A percentile compares a stretch with the other conserved stretches of the same genome.
These are phyloP conservation scores for Fusarium dimerum DNA, from an alignment of 2,329 filamentous ascomycete species.

Conservation along the genomic window DNA sequence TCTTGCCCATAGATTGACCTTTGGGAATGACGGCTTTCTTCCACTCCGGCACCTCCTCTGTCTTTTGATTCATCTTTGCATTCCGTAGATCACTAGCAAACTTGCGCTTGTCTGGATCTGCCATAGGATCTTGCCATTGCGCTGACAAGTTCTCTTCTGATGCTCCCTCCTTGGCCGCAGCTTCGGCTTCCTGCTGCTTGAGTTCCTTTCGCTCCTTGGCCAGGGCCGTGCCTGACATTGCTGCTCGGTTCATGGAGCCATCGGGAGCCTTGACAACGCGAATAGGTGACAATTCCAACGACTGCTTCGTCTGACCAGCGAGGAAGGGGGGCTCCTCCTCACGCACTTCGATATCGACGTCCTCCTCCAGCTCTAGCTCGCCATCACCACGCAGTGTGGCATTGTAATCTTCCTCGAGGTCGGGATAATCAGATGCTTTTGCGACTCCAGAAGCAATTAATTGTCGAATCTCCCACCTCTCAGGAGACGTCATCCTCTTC, in stretches of 20 bases:
- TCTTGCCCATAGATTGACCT: slow-evolving; percentile 79
- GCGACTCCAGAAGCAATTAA: slow-evolving; percentile 93
- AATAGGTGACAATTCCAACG: slow-evolving; percentile 90
- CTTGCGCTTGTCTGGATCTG: slow-evolving; percentile 76
- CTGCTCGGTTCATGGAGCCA: slow-evolving; percentile 94
- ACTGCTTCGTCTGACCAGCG: slow-evolving; percentile 94
- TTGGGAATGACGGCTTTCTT: slow-evolving; percentile 80
- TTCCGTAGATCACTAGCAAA: slow-evolving; percentile 87
- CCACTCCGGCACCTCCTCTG: slow-evolving; percentile 85
- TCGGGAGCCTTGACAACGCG: slow-evolving; percentile 96
- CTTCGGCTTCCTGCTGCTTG: slow-evolving; percentile 84
- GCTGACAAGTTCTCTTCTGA: slow-evolving; percentile 80
- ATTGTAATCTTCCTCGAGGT: slow-evolving; percentile 92
- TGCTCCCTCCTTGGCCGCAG: slow-evolving; percentile 65
- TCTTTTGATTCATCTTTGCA: slow-evolving; percentile 59
- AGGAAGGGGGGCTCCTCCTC: slow-evolving; percentile 97
- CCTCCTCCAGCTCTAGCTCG: slow-evolving; percentile 89
- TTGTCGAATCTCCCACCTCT: slow-evolving; percentile 96
- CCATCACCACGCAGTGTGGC: slow-evolving; percentile 83
- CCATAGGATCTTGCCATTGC: slow-evolving; percentile 98
- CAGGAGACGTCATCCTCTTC: slow-evolving; percentile 94
- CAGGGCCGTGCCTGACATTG: slow-evolving; percentile 86
- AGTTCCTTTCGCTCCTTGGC: slow-evolving; percentile 90
- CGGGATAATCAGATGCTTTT: slow-evolving; percentile 90
- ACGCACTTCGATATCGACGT: slow-evolving; percentile 93